These are phyloP conservation scores for Ogataea paraovalis DNA, from an alignment of 805 yeast genomes.

Conservation along the genomic window DNA sequence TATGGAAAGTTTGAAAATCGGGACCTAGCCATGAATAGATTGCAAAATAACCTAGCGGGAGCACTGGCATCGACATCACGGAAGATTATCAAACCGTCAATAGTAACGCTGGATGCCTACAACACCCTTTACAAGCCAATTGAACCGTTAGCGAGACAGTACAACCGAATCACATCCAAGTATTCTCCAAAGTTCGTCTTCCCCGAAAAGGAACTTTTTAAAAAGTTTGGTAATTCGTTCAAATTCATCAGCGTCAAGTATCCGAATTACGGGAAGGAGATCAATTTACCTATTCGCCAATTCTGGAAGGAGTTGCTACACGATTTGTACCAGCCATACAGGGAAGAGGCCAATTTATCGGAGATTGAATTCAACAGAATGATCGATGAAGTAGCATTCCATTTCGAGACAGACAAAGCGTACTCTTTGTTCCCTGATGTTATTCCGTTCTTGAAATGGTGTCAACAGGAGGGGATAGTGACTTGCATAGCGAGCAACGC, in stretches of 20 bases:
- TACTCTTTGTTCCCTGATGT: slow-evolving; percentile 55
- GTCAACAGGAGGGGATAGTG: slow-evolving; percentile 27
- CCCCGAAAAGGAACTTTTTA: slow-evolving; percentile 23
- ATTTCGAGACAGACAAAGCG: slow-evolving; percentile 49
- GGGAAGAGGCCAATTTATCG: background rate
- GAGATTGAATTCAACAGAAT: slow-evolving; percentile 24
- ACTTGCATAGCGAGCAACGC: slow-evolving; percentile 57
- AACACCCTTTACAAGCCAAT: slow-evolving; percentile 61
- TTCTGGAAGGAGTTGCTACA: slow-evolving; percentile 59
- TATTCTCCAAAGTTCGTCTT: slow-evolving; percentile 36
- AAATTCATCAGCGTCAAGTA: slow-evolving; percentile 33
- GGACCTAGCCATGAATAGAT: too few relatives aligned
- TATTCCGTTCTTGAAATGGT: slow-evolving; percentile 36
- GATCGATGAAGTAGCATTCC: slow-evolving; percentile 40
- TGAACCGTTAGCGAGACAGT: slow-evolving; percentile 50
- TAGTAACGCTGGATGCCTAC: slow-evolving; percentile 65
- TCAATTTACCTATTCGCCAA: slow-evolving; percentile 29
- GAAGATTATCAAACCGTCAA: slow-evolving; percentile 30
- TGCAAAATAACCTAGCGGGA: background rate
- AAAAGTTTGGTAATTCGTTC: slow-evolving; percentile 31
- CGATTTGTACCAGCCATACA: slow-evolving; percentile 7
- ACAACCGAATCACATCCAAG: slow-evolving; percentile 43
- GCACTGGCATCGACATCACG: background rate
- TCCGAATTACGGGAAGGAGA: slow-evolving; percentile 62
- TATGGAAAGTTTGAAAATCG: too few relatives aligned